Conservation (phyloP, 208 protist species). For the Acanthamoeba lenticulata region DNA sequence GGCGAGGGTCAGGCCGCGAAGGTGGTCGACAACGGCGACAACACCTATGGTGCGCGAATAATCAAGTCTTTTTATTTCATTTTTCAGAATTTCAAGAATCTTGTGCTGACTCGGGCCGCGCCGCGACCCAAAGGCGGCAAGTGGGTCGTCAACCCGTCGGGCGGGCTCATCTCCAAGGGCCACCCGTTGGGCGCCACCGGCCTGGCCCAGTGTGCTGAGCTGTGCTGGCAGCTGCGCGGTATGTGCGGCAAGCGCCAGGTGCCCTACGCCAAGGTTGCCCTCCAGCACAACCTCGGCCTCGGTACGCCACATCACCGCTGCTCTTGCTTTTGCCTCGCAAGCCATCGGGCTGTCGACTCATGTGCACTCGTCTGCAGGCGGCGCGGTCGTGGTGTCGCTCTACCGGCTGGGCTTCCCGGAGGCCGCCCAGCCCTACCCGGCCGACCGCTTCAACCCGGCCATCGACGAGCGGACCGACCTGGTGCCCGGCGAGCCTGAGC, state of each 20-base stretch:
- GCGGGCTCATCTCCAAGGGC: constrained; percentile 79
- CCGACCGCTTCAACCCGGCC: constrained; percentile 51
- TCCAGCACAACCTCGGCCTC: constrained; percentile 79
- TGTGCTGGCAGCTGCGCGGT: constrained; percentile 75
- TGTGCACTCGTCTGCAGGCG: not conserved
- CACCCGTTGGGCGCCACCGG: constrained; percentile 76
- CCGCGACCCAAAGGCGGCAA: constrained; percentile 65
- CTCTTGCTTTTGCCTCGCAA: not conserved
- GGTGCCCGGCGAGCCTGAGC: constrained; percentile 2
- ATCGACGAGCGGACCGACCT: constrained; percentile 51
- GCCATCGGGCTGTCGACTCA: not conserved
- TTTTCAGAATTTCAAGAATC: too few species aligned
- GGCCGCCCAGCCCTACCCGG: not conserved
- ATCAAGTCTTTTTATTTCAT: not conserved
- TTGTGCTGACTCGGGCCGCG: not conserved
- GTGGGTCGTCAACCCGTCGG: constrained; percentile 80
- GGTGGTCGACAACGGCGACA: constrained; percentile 71
- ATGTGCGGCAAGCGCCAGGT: constrained; percentile 74
- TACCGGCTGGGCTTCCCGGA: constrained; percentile 38
- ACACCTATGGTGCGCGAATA: constrained; percentile 72
- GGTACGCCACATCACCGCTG: not conserved
- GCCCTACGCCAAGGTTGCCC: constrained; percentile 65
- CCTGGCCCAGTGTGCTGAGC: constrained; percentile 71
- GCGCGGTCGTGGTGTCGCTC: constrained; percentile 45
- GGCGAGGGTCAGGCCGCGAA: constrained; percentile 66